These are phyloP conservation scores for Lotus japonicus DNA, from an alignment of 306 rosid species.

Conservation along the genomic window DNA sequence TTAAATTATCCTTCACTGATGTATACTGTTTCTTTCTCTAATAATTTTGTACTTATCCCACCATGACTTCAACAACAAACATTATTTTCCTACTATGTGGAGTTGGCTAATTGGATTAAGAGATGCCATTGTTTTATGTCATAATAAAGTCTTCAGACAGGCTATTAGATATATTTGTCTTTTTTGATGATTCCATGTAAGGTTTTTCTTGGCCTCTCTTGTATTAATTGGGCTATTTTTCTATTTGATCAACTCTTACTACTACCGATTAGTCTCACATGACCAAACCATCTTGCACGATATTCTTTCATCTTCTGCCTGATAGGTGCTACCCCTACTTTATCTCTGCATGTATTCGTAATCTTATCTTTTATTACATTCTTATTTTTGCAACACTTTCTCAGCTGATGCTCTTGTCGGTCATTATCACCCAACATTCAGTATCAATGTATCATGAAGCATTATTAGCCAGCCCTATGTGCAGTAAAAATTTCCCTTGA, in stretches of 20 bases:
- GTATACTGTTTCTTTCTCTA: conserved; percentile 4
- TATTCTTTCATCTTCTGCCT: background rate
- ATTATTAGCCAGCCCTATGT: background rate
- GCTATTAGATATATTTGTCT: background rate
- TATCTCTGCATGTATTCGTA: background rate
- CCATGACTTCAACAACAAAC: background rate
- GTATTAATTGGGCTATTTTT: background rate
- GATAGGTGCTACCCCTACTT: background rate
- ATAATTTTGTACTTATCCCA: background rate
- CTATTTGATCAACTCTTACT: background rate
- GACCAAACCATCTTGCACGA: background rate
- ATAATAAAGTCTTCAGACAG: background rate
- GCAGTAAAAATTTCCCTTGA: background rate
- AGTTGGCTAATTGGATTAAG: background rate
- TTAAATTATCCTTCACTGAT: conserved; percentile 3
- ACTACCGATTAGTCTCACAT: background rate
- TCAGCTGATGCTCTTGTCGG: background rate
- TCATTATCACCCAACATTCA: background rate
- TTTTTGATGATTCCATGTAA: background rate
- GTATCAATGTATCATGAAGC: background rate
- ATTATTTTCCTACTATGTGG: background rate
- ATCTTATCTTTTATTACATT: background rate
- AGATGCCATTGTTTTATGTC: background rate
- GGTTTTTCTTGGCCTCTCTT: background rate
- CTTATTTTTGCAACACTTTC: background rate